A percentile compares a stretch with the other conserved stretches of the same genome.
Evolutionary conservation across 2,329 filamentous ascomycete species (phyloP).

Genomic region (Fusarium chaquense): DNA sequence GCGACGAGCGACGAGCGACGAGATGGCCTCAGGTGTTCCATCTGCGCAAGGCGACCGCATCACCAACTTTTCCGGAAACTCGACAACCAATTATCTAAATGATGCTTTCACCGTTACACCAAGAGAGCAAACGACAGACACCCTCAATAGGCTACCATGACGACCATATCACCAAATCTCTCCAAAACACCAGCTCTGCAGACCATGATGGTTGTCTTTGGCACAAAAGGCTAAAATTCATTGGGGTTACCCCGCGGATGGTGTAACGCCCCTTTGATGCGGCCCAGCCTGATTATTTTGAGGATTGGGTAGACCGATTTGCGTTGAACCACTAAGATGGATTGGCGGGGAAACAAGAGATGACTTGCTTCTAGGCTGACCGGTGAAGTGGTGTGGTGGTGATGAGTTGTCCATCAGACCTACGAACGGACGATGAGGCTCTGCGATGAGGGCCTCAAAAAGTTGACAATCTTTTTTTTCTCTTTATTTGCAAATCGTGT

Average conservation of each 20-base stretch:
- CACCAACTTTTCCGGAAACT: slow-evolving; percentile 1
- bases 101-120: slow-evolving; percentile 27
- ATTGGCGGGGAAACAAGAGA: slow-evolving; percentile 30
- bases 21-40: slow-evolving; percentile 30
- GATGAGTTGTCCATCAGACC: slow-evolving; percentile 46
- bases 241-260: slow-evolving; percentile 47
- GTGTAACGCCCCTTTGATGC: slow-evolving; percentile 36
- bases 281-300: slow-evolving; percentile 41
- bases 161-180: not conserved
- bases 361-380: slow-evolving; percentile 30
- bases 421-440: slow-evolving; percentile 42
- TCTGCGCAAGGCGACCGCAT: slow-evolving; percentile 31
- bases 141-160: slow-evolving; percentile 5
- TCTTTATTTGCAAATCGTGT: not conserved
- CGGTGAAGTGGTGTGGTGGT: slow-evolving; percentile 41
- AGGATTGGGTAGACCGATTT: slow-evolving; percentile 32
- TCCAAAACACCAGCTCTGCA: slow-evolving; percentile 24
- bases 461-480: slow-evolving; percentile 4
- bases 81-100: slow-evolving; percentile 37
- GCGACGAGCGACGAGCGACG: slow-evolving; percentile 1
- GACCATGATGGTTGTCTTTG: slow-evolving; percentile 21
- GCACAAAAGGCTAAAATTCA: slow-evolving; percentile 18
- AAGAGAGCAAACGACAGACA: not conserved
- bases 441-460: slow-evolving; percentile 37
- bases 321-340: slow-evolving; percentile 27